Conservation (phyloP, 306 rosid genomes). For the Vicia faba region DNA sequence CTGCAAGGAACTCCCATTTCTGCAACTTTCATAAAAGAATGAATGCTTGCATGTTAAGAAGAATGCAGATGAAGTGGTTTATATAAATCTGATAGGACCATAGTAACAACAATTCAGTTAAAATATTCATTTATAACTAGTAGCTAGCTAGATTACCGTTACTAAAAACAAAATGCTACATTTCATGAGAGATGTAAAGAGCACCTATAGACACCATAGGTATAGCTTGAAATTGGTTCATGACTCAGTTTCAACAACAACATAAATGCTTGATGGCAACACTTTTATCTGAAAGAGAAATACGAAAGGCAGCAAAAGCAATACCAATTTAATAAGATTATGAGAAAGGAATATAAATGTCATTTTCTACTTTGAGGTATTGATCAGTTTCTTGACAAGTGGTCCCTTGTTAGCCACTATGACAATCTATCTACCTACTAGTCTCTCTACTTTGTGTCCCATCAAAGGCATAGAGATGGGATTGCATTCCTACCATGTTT, state of each 20-base stretch:
- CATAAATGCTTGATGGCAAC: constrained; percentile 44
- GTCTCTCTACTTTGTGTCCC: constrained; percentile 43
- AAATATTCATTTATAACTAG: constrained; percentile 33
- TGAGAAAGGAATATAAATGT: constrained; percentile 38
- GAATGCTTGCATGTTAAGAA: neutral
- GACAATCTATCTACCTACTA: constrained; percentile 24
- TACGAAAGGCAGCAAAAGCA: constrained; percentile 32
- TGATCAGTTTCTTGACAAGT: constrained; percentile 31
- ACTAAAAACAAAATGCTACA: constrained; percentile 32
- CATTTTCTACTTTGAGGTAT: constrained; percentile 28
- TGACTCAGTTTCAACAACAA: constrained; percentile 31
- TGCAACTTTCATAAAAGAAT: constrained; percentile 46
- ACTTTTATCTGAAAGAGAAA: constrained; percentile 8
- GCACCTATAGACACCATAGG: constrained; percentile 33
- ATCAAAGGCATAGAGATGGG: constrained; percentile 40
- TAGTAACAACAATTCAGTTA: neutral
- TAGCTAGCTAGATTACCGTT: constrained; percentile 23
- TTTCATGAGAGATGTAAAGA: constrained; percentile 41
- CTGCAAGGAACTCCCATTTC: constrained; percentile 74
- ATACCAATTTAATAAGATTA: constrained; percentile 34
- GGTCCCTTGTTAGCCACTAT: constrained; percentile 43
- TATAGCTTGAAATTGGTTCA: constrained; percentile 42
- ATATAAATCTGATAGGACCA: constrained; percentile 18
- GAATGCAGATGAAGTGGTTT: constrained; percentile 21
- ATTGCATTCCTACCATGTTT: constrained; percentile 45